Percentiles rank a stretch among this genome's conserved stretches.
phyloP scores from a whole-genome alignment of 2,329 filamentous ascomycete species.

The Diplodia corticola region DNA sequence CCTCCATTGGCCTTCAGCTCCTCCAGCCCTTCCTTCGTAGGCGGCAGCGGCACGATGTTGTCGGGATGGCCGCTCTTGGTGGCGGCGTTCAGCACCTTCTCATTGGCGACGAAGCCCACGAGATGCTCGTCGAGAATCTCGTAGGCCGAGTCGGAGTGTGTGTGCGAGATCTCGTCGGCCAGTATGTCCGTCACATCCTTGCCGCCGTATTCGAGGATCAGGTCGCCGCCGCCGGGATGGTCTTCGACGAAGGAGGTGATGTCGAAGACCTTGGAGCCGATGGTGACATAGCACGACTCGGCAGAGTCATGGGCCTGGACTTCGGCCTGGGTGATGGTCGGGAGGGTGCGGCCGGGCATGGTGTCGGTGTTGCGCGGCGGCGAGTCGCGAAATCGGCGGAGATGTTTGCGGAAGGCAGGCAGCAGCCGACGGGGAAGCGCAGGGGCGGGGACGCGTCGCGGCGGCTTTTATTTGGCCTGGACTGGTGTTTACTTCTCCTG shows the following conservation, averaged over 20 bases:
- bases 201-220: conserved; percentile 87
- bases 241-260: conserved; percentile 86
- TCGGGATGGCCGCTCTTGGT: conserved; percentile 50
- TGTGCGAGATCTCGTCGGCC: conserved; percentile 78
- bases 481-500: neutral
- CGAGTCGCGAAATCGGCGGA: neutral
- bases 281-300: conserved; percentile 89
- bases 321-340: conserved; percentile 78
- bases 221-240: conserved; percentile 85
- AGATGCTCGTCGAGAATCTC: conserved; percentile 87
- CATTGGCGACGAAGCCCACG: conserved; percentile 73
- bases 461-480: neutral
- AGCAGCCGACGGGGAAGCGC: neutral
- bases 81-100: conserved; percentile 55
- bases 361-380: conserved; percentile 22
- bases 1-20: conserved; percentile 55
- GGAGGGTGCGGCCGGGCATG: conserved; percentile 81
- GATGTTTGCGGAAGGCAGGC: neutral
- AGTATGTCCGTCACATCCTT: conserved; percentile 83
- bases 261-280: conserved; percentile 91
- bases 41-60: conserved; percentile 55
- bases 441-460: neutral
- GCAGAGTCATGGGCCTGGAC: conserved; percentile 76
- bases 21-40: conserved; percentile 47
- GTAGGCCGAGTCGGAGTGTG: conserved; percentile 90